Conservation (phyloP, 371 early-diverging fungal genomes). For the Basidiobolus meristosporus region DNA sequence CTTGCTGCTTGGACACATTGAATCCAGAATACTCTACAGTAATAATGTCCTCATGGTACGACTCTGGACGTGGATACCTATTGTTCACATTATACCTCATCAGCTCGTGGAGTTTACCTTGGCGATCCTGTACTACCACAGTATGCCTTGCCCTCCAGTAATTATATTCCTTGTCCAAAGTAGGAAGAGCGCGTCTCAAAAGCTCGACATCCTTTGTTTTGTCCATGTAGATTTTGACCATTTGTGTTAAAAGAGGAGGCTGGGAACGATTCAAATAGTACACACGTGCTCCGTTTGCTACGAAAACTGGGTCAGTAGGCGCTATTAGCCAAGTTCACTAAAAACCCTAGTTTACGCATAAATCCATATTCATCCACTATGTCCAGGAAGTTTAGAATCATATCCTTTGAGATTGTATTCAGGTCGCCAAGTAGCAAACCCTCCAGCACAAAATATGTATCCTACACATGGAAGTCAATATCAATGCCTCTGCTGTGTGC, state of each 20-base stretch:
- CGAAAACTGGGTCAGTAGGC: not conserved
- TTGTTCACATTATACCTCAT: slow-evolving; percentile 34
- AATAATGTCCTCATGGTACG: slow-evolving; percentile 45
- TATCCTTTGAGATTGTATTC: slow-evolving; percentile 25
- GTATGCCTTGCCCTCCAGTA: slow-evolving; percentile 41
- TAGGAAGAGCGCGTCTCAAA: slow-evolving; percentile 21
- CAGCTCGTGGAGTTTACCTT: slow-evolving; percentile 9
- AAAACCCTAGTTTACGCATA: slow-evolving; percentile 30
- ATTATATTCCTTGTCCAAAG: slow-evolving; percentile 41
- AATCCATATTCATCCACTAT: slow-evolving; percentile 56
- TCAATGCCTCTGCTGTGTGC: too few species aligned
- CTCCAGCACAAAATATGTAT: slow-evolving; percentile 67
- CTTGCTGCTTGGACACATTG: slow-evolving; percentile 8
- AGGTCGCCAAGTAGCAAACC: slow-evolving; percentile 54
- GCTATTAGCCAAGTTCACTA: slow-evolving; percentile 2
- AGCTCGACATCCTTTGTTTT: slow-evolving; percentile 25
- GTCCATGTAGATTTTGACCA: slow-evolving; percentile 41
- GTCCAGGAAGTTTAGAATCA: slow-evolving; percentile 47
- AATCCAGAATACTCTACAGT: slow-evolving; percentile 19
- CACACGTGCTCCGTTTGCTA: slow-evolving; percentile 8
- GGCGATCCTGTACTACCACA: slow-evolving; percentile 1
- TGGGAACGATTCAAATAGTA: slow-evolving; percentile 81
- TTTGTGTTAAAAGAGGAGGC: slow-evolving; percentile 57
- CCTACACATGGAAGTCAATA: too few species aligned
- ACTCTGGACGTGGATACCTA: slow-evolving; percentile 53